Conservation (phyloP, 106 monocot genomes). For the Allium sativum region DNA sequence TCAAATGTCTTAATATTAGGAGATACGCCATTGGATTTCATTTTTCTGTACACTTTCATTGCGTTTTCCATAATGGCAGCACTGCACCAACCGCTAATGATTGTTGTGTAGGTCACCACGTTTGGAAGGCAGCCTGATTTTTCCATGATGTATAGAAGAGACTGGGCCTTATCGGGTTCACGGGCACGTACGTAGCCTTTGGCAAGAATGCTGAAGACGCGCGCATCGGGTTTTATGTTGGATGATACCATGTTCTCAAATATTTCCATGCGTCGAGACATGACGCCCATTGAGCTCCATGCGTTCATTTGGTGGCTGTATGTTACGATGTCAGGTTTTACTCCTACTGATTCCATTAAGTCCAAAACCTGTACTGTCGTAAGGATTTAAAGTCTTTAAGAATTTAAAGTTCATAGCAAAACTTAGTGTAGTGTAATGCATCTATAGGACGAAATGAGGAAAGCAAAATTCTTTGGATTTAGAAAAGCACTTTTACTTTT, state of each 20-base stretch:
- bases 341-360: slow-evolving; percentile 53
- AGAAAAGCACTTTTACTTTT: too few relatives aligned
- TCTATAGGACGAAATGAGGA: too few relatives aligned
- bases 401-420: neutral
- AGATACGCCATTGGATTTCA: slow-evolving; percentile 40
- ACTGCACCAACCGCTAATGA: slow-evolving; percentile 91
- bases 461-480: too few relatives aligned
- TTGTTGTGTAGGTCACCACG: slow-evolving; percentile 82
- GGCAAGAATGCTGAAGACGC: slow-evolving; percentile 81
- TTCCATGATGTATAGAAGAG: slow-evolving; percentile 49
- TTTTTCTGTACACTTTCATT: slow-evolving; percentile 45
- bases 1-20: slow-evolving; percentile 83
- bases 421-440: too few relatives aligned
- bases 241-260: slow-evolving; percentile 52
- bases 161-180: slow-evolving; percentile 72
- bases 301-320: slow-evolving; percentile 84
- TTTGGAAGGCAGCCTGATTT: slow-evolving; percentile 42
- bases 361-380: slow-evolving; percentile 26
- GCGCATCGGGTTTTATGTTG: slow-evolving; percentile 62
- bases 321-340: slow-evolving; percentile 80
- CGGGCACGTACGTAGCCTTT: slow-evolving; percentile 79
- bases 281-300: slow-evolving; percentile 58
- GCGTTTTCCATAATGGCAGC: slow-evolving; percentile 76
- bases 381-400: neutral
- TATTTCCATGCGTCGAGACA: slow-evolving; percentile 62